Percentiles rank a stretch among this genome's conserved stretches.
Conservation (phyloP, 176 grass and related monocot species). For the Triticum dicoccoides region DNA sequence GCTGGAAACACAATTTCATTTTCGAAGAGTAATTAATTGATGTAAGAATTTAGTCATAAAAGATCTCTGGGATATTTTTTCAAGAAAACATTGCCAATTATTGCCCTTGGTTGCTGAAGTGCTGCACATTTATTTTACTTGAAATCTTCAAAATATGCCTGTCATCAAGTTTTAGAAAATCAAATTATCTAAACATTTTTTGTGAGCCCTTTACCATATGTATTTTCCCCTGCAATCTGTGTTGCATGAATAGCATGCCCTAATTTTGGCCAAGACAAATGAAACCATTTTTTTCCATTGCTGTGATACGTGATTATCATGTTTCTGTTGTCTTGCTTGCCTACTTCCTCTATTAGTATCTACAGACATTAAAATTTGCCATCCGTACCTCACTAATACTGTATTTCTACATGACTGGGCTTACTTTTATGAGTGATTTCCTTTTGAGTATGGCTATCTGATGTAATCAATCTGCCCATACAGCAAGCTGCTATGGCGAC, state of each 20-base stretch:
- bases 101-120: background rate
- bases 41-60: constrained; percentile 17
- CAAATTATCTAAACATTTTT: background rate
- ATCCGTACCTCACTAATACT: background rate
- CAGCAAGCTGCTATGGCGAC: constrained; percentile 29
- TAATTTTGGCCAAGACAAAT: background rate
- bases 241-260: background rate
- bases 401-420: constrained; percentile 16
- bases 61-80: constrained; percentile 1
- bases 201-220: background rate
- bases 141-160: constrained; percentile 19
- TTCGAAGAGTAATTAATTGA: background rate
- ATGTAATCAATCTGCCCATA: constrained; percentile 6
- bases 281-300: background rate
- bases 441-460: background rate
- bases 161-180: constrained; percentile 23
- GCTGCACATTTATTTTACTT: constrained; percentile 13
- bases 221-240: background rate
- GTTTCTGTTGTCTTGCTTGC: background rate
- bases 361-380: background rate
- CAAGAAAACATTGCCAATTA: background rate
- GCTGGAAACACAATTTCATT: constrained; percentile 3
- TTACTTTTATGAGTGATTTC: constrained; percentile 9
- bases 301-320: background rate
- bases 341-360: background rate